These are phyloP conservation scores for Ceratobasidium sp. DNA, from an alignment of 1,284 basidiomycete species.

Conservation along the genomic window DNA sequence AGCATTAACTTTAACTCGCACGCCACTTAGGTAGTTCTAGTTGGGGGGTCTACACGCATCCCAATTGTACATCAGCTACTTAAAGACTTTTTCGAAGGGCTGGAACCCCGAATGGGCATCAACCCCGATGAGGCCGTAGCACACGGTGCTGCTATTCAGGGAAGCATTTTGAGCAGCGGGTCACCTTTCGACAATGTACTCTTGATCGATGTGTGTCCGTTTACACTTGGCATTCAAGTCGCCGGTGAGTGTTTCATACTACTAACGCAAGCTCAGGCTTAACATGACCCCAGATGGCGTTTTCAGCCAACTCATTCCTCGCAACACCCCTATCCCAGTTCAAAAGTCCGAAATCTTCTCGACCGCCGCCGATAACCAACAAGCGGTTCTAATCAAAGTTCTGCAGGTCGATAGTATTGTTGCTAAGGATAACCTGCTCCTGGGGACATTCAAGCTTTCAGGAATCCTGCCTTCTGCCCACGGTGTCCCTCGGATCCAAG, in stretches of 20 bases:
- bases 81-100: constrained; percentile 66
- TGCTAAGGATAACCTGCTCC: constrained; percentile 70
- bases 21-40: constrained; percentile 64
- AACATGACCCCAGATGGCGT: constrained; percentile 64
- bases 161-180: constrained; percentile 67
- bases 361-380: constrained; percentile 67
- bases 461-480: constrained; percentile 81
- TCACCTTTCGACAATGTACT: constrained; percentile 59
- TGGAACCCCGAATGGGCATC: constrained; percentile 70
- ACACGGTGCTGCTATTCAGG: constrained; percentile 99
- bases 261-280: constrained; percentile 50
- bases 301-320: constrained; percentile 69
- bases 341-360: constrained; percentile 76
- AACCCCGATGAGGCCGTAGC: constrained; percentile 99
- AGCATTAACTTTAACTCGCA: too few relatives aligned
- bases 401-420: constrained; percentile 85
- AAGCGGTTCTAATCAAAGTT: constrained; percentile 77
- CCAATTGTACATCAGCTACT: constrained; percentile 71
- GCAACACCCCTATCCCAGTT: constrained; percentile 72
- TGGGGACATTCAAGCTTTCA: constrained; percentile 69
- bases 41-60: constrained; percentile 71
- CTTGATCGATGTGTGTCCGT: constrained; percentile 62
- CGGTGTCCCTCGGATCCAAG: constrained; percentile 66
- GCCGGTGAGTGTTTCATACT: constrained; percentile 55
- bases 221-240: constrained; percentile 69